phyloP scores from a whole-genome alignment of 169 alveolate genomes.

The Cryptosporidium ubiquitum region DNA sequence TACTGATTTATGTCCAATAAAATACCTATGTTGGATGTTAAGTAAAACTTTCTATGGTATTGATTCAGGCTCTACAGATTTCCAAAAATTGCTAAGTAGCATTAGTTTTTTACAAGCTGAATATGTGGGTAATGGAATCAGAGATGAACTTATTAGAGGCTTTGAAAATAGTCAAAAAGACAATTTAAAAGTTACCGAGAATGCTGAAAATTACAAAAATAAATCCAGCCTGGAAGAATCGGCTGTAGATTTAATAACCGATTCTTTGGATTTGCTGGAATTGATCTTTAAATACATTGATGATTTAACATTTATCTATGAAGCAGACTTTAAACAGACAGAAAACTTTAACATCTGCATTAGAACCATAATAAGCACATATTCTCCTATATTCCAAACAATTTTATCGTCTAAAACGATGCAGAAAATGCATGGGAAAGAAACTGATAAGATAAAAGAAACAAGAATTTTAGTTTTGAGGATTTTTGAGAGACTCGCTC shows the following conservation, averaged over 20 bases:
- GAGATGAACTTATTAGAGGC: neutral
- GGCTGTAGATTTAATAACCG: neutral
- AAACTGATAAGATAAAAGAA: conserved; percentile 1
- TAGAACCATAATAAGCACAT: neutral
- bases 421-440: neutral
- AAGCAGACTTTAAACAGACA: conserved; percentile 12
- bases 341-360: neutral
- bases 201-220: neutral
- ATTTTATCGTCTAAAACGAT: conserved; percentile 17
- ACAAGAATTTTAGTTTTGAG: conserved; percentile 13
- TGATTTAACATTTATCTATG: conserved; percentile 17
- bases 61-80: neutral
- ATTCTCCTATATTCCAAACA: conserved; percentile 12
- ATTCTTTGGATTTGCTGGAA: neutral
- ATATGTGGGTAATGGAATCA: neutral
- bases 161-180: neutral
- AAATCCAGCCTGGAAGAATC: neutral
- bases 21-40: neutral
- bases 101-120: neutral
- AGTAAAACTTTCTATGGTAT: neutral
- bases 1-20: conserved; percentile 21
- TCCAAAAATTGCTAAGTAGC: neutral
- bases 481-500: conserved; percentile 32
- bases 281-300: conserved; percentile 2
- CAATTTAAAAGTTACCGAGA: no score